Evolutionary conservation across 2,329 filamentous ascomycete genomes (phyloP).

Genomic region (Venturia carpophila): DNA sequence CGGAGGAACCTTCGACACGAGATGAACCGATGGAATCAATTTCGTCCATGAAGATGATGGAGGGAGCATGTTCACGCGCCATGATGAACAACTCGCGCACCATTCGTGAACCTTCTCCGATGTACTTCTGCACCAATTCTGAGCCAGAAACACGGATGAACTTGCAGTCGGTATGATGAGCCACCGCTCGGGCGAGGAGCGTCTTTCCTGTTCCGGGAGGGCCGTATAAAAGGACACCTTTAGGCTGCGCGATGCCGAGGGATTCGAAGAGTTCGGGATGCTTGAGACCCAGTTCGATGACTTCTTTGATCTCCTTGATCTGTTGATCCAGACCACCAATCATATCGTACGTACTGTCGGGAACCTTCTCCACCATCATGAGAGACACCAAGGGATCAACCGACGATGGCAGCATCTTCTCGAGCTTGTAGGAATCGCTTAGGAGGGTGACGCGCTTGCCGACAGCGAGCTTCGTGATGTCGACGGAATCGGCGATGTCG

Average conservation of each 20-base stretch:
- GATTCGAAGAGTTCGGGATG: conserved; percentile 98
- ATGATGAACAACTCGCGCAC: conserved; percentile 98
- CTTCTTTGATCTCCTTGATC: conserved; percentile 99
- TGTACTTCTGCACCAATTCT: conserved; percentile 98
- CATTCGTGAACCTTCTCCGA: conserved; percentile 96
- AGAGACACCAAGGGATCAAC: conserved; percentile 97
- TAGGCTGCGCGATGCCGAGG: conserved; percentile 96
- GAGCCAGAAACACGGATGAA: conserved; percentile 96
- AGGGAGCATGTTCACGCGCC: conserved; percentile 94
- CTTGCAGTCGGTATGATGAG: conserved; percentile 97
- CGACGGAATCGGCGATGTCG: conserved; percentile 88
- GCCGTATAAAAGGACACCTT: conserved; percentile 93
- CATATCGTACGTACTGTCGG: conserved; percentile 99
- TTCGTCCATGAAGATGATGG: conserved; percentile 99
- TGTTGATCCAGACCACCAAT: conserved; percentile 98
- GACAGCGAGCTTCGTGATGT: conserved; percentile 89
- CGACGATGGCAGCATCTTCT: conserved; percentile 96
- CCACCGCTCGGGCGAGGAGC: conserved; percentile 85
- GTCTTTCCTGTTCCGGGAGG: conserved; percentile 97
- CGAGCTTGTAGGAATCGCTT: conserved; percentile 96
- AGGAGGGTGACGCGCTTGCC: conserved; percentile 96
- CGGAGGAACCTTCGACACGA: conserved; percentile 88
- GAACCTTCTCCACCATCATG: conserved; percentile 99
- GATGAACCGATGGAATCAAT: conserved; percentile 98
- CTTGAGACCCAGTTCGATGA: conserved; percentile 96